Base-by-base conservation (phyloP, 148 eudicot species). In the Pharnaceum exiguum region DNA sequence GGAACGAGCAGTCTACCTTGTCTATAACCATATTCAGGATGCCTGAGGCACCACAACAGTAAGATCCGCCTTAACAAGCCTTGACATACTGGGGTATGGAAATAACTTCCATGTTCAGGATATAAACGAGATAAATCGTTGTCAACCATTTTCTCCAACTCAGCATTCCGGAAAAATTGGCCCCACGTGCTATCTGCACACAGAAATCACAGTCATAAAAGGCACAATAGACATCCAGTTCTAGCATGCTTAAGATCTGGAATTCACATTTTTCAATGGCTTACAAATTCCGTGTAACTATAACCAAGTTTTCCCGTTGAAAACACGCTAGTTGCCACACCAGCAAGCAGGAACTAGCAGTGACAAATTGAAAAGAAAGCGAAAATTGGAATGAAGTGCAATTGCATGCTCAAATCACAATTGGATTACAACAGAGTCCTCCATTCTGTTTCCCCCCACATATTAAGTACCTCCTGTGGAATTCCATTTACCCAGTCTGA, bases 121-220 rank as follows among this genome's bases (percentile, higher is more conserved):
- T 93, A 93, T 57, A 93, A 69, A 52, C 99, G 96, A 37, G 99
- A 81, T 71, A 93, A 75, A 83, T 93, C 99, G 72, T 83, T 91
- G 79, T 93, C 96, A 38, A 93, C 80, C 95, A 89, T 79, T 68
- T 79, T 77, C 55, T 93, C 96, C 79, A 93, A 69, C 74, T 93
- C 99, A 30, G 99, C 99, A 73, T 80, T 83, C 54, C 79, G 89
- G 48, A 93, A 93, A 59, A 85, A 93, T 26, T 96, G 96, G 15
- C 99, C 85, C 99, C 99, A 93, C 66, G 75, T 83, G 79, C 99
- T 93, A 81, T 89, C 99, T 93, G 80, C 78, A 75, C 30, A 29
- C 33, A 52, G 24, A 49, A 50, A 22, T 46, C 38, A 39, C 11
- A 10, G 24, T 49, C n/a, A 55, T 63, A 43, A 63, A 32, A 1